Evolutionary conservation across 2,329 filamentous ascomycete species (phyloP), one percentile per base, ranked within the genome.

Genomic region (Sporothrix protearum): DNA sequence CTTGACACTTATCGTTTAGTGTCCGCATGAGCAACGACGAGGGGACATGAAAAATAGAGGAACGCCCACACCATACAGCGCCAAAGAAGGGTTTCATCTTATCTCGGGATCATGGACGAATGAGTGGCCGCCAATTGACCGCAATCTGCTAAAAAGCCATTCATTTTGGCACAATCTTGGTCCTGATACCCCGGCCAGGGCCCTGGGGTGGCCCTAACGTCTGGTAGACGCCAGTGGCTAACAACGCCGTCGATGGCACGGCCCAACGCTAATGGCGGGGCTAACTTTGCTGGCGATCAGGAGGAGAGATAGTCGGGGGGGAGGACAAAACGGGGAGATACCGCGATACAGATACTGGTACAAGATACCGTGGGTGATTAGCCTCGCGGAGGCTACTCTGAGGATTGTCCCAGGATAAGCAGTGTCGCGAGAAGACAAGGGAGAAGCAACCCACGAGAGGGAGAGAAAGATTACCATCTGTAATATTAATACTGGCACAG

Each of bases 401-500:
- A n/a, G 8, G 49, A 53, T 53, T 28, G 12, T 28, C n/a, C 19
- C 22, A 53, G 55, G 55, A 61, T 61, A 61, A 61, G 55, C 16
- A 36, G 16, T 61, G 55, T 33, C 55, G 30, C 3, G 61, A 30
- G 7, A n/a, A n/a, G n/a, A n/a, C n/a, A n/a, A n/a, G n/a, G 12
- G 22, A 16, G 8, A 25, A n/a, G 36, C 25, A 36, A 36, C 6
- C 3, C 33, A 1, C 16, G 28, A 59, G 9, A 36, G 55, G 10
- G 30, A 16, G 22, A 12, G 6, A 59, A 12, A 25, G 33, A 42
- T n/a, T 6, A 4, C 4, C 25, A 12, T 45, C 9, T 39, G 22
- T 45, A 25, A 66, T 66, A 66, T 66, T 66, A 66, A 64, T 66
- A 66, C 61, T 66, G 39, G 39, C 14, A 45, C 3, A 8, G 39